Evolutionary conservation across 2,329 filamentous ascomycete species (phyloP), one percentile per base, ranked within the genome.

Genomic region (Xylaria sp.): DNA sequence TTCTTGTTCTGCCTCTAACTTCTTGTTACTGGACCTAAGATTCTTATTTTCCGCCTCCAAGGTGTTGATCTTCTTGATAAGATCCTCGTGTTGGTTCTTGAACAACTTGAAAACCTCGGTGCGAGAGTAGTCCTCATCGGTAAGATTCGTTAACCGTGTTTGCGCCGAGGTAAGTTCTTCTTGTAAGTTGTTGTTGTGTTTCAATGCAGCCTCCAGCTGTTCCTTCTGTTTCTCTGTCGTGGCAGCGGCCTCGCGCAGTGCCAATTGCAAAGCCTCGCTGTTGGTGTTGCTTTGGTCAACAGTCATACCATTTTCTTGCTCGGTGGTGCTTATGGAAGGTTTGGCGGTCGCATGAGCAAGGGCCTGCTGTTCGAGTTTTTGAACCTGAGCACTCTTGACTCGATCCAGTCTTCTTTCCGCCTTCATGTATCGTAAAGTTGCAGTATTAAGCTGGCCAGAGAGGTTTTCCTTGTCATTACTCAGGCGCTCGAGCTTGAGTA

Each of bases 341-440:
- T 72, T 69, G 66, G 75, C 78, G 6, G 81, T 75, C 13, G 83
- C 84, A 52, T 88, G 88, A 54, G 90, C 82, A 47, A 92, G 83
- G 26, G 92, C 92, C 73, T 96, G 91, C 66, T 91, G 89, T 71
- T 97, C 94, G 55, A 99, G 75, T 70, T 96, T 96, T 57, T 92
- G 90, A 1, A 97, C 92, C 52, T 96, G 92, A 16, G 86, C 77
- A 69, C 94, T 99, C 72, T 91, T 93, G 20, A 89, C 85, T 40
- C 94, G 86, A 70, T 99, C 94, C 48, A 97, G 79, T 70, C 92
- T 94, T 77, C 96, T 95, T 71, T 99, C 94, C 0, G 94, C 94
- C 63, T 95, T 90, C 77, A 97, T 91, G 68, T 96, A 97, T 61
- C 94, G 85, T 54, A 96, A 79, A 4, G 92, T 96, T 16, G 93